Conservation (phyloP, 495 filamentous ascomycete species). For the Viridothelium virens region DNA sequence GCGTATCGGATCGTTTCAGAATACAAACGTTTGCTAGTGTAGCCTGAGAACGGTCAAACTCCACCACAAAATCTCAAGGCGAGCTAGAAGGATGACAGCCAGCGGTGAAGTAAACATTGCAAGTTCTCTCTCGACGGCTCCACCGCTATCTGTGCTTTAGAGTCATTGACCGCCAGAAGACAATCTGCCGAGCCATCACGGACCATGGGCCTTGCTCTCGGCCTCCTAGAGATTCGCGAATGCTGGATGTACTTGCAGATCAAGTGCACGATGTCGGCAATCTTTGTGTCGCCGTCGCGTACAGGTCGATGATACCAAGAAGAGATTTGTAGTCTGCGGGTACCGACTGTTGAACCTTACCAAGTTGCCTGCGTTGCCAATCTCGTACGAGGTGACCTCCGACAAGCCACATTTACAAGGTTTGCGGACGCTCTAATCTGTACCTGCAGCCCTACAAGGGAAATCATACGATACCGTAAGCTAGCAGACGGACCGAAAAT, state of each 20-base stretch:
- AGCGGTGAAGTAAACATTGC: neutral
- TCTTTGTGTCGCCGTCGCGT: neutral
- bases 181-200: neutral
- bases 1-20: slow-evolving; percentile 12
- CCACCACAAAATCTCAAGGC: neutral
- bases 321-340: neutral
- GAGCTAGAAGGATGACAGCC: neutral
- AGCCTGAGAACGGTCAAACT: neutral
- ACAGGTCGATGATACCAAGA: neutral
- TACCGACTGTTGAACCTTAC: neutral
- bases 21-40: slow-evolving; percentile 10
- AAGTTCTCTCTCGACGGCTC: neutral
- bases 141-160: slow-evolving; percentile 2
- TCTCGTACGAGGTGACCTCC: neutral
- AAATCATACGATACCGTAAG: neutral
- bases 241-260: neutral
- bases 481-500: neutral
- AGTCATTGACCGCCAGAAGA: slow-evolving; percentile 2
- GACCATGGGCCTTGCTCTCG: neutral
- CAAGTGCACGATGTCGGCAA: neutral
- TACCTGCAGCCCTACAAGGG: neutral
- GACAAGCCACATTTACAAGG: neutral
- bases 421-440: neutral
- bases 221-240: neutral
- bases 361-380: neutral